Evolutionary conservation across 352 stramenopile species (phyloP), one percentile per base, ranked within the genome.

Genomic region (Pythium grandisporangium): DNA sequence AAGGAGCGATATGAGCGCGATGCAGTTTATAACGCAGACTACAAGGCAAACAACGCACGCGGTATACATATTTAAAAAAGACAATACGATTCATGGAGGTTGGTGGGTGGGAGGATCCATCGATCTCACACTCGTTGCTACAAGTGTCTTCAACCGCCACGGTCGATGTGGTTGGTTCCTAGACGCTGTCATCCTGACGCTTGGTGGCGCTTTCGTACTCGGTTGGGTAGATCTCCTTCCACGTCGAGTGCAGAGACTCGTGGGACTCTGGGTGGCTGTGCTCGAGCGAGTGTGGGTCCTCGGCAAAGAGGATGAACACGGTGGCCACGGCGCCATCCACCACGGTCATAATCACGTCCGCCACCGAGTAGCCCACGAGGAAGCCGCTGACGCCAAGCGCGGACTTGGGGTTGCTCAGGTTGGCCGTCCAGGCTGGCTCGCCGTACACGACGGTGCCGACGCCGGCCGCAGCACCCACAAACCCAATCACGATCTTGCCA

Each of bases 401-500:
- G 2, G 48, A 55, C 45, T 84, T 41, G 1, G 66, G 65, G 41
- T 78, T 58, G 19, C 37, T 49, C 35, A 80, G 48, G 43, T 71
- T 71, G 27, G 64, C 49, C 2, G 59, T 77, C 64, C 62, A 77
- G 42, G 65, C 32, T 0, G 48, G 37, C 30, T 72, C 51, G 5
- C 64, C 64, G 42, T 75, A 66, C 17, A 53, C 51, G 2, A 70
- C 64, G 6, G 39, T 36, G 1, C 55, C 57, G 42, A 58, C 66
- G 13, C 58, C 68, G 2, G 60, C 58, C n/a, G 63, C 61, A 0
- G 65, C 65, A 16, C 74, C 71, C n/a, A 66, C 46, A 39, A 76
- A 72, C 5, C 68, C 68, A 6, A 74, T 55, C n/a, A 66, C 64
- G 46, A 85, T 67, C 30, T 76, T 76, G 21, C 74, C 53, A 37